These are phyloP conservation scores for Skeletonema grethae DNA, from an alignment of 108 stramenopile species.

Conservation along the genomic window DNA sequence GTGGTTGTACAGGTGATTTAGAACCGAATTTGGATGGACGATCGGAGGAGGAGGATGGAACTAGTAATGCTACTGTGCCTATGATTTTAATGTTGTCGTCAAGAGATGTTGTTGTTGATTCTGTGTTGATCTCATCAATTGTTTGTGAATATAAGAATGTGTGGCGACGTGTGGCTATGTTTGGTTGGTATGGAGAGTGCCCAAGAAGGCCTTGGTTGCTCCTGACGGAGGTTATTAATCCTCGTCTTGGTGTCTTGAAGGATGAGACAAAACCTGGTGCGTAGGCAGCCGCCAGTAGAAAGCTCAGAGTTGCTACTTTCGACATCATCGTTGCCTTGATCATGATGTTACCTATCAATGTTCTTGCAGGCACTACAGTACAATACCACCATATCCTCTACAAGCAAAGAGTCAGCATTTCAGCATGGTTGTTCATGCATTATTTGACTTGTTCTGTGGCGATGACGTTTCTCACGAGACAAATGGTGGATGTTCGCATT, in stretches of 20 bases:
- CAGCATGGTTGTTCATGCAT: too few relatives aligned
- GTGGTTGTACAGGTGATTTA: constrained; percentile 54
- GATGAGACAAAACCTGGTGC: not conserved
- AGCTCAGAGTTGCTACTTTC: not conserved
- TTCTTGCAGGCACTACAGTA: too few relatives aligned
- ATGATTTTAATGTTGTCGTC: constrained; percentile 13
- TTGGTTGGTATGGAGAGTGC: not conserved
- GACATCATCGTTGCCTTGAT: not conserved
- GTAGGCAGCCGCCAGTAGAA: not conserved
- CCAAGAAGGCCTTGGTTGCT: not conserved
- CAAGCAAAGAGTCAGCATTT: too few relatives aligned
- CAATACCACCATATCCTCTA: too few relatives aligned
- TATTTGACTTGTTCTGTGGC: not conserved
- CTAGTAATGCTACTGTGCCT: constrained; percentile 46
- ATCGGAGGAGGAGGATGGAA: constrained; percentile 16
- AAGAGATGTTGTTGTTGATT: not conserved
- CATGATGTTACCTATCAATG: too few relatives aligned
- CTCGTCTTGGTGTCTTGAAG: not conserved
- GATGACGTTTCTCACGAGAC: not conserved
- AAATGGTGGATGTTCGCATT: not conserved
- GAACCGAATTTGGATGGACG: constrained; percentile 59
- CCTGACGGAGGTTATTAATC: not conserved
- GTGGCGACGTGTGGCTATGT: not conserved
- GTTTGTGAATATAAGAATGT: not conserved
- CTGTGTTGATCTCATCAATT: not conserved